Base-by-base conservation (phyloP, 192 early-diverging fungal genomes). In the Backusella morwellensis region DNA sequence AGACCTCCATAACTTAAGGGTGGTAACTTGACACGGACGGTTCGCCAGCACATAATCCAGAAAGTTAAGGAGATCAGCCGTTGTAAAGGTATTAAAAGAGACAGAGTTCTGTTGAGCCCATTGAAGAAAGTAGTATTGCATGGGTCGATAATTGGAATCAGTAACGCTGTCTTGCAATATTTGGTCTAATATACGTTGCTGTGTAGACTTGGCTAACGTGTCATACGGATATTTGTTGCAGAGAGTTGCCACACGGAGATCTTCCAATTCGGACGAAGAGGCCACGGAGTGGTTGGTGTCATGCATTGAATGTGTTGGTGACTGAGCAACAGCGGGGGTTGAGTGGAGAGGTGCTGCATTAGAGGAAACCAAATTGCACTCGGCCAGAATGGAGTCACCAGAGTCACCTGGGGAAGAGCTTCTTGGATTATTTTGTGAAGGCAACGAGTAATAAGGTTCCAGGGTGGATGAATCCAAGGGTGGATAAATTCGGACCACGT, bases 381-480 rank as follows among this genome's bases (percentile, higher is more conserved):
- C 19, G 59, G 44, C 81, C 77, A 82, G 36, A 66, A 77, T 15
- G 82, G 78, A 3, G 75, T 66, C 0, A 83, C 41, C 47, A 78
- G 14, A 1, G 74, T 75, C 4, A 72, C 76, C 34, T 75, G 75
- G 9, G 52, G 73, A 21, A 83, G 23, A 9, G 59, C 41, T 68
- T 82, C 75, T 32, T 35, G 6, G 21, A 41, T n/a, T 2, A 80
- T 35, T 17, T 72, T 41, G 59, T 79, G 68, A 11, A 77, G 78
- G 0, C 74, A 52, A 9, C 44, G 34, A 0, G 42, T 73, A 26
- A 80, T 76, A 0, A 83, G 73, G 34, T 80, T 83, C 82, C 82
- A 80, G 0, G 78, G 76, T 1, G 78, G 82, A 56, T 77, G 76
- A 44, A 79, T 8, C 42, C 76, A 83, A 0, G 79, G 74, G 66